Evolutionary conservation across 2,329 filamentous ascomycete species (phyloP).

Genomic region (Aphanocladium album): DNA sequence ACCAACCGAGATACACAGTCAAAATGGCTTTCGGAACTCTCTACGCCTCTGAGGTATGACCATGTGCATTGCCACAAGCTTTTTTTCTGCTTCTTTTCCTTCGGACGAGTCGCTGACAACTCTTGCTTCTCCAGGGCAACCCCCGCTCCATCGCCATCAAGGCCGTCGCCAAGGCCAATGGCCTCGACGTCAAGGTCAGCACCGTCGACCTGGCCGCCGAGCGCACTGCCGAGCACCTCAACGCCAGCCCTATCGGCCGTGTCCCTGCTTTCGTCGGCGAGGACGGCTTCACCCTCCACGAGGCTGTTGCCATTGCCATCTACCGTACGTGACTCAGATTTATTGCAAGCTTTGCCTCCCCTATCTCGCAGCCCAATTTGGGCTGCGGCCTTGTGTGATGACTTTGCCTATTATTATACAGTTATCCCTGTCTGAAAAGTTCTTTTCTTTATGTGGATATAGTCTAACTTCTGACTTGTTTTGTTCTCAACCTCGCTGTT

Average conservation of each 20-base stretch:
- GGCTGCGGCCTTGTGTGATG: constrained; percentile 49
- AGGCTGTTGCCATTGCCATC: constrained; percentile 92
- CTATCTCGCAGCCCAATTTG: constrained; percentile 23
- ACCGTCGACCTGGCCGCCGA: constrained; percentile 62
- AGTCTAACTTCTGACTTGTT: constrained; percentile 73
- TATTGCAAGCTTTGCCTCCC: constrained; percentile 15
- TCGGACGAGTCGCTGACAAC: constrained; percentile 30
- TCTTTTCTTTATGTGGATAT: constrained; percentile 72
- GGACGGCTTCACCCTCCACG: constrained; percentile 84
- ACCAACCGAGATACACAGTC: constrained; percentile 31
- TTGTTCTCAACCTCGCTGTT: constrained; percentile 20
- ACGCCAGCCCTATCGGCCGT: constrained; percentile 83
- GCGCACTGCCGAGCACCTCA: constrained; percentile 66
- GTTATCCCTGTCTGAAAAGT: constrained; percentile 98
- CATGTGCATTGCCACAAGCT: not conserved
- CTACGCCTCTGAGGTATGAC: constrained; percentile 74
- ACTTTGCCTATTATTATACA: constrained; percentile 70
- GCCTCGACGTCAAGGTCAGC: constrained; percentile 83
- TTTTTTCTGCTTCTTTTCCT: constrained; percentile 16
- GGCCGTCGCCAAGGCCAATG: constrained; percentile 96
- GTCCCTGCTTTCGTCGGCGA: constrained; percentile 87
- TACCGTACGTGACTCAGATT: constrained; percentile 70
- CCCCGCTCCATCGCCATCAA: constrained; percentile 82
- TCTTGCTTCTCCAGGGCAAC: constrained; percentile 61
- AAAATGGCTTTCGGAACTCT: constrained; percentile 98